Evolutionary conservation across 495 filamentous ascomycete genomes (phyloP).

Genomic region (Daldinia concentrica): DNA sequence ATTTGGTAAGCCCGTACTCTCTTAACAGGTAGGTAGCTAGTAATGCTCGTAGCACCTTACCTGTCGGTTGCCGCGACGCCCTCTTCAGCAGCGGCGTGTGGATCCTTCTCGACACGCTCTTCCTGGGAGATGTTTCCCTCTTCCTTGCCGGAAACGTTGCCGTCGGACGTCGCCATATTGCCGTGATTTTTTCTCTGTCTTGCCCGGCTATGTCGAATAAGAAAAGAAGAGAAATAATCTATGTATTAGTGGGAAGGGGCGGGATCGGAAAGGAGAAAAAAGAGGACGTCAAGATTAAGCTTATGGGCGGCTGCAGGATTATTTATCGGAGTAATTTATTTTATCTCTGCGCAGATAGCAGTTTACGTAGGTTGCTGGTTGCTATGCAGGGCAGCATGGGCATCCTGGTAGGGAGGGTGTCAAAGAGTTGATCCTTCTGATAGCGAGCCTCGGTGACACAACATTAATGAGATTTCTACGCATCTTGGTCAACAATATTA

Average conservation of each 20-base stretch:
- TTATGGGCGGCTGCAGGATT: neutral
- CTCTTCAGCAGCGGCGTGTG: conserved; percentile 62
- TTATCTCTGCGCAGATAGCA: neutral
- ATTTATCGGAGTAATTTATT: neutral
- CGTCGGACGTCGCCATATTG: conserved; percentile 1
- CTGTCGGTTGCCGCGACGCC: conserved; percentile 70
- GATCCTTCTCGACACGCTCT: conserved; percentile 29
- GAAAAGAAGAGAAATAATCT: too few relatives aligned
- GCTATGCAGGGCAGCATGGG: neutral
- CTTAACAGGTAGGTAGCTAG: neutral
- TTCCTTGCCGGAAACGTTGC: conserved; percentile 11
- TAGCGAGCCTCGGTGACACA: neutral
- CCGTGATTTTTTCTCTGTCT: neutral
- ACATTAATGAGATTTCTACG: neutral
- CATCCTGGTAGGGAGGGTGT: neutral
- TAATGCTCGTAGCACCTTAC: conserved; percentile 47
- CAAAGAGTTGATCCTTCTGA: neutral
- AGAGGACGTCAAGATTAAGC: too few relatives aligned
- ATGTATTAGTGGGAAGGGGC: too few relatives aligned
- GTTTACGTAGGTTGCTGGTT: neutral
- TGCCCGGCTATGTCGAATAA: too few relatives aligned
- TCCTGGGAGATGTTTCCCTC: conserved; percentile 13
- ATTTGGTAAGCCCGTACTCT: conserved; percentile 6
- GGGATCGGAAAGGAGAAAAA: too few relatives aligned
- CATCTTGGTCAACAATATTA: neutral